phyloP scores from a whole-genome alignment of 1,139 yeast species.

The Citeromyces hawaiiensis region DNA sequence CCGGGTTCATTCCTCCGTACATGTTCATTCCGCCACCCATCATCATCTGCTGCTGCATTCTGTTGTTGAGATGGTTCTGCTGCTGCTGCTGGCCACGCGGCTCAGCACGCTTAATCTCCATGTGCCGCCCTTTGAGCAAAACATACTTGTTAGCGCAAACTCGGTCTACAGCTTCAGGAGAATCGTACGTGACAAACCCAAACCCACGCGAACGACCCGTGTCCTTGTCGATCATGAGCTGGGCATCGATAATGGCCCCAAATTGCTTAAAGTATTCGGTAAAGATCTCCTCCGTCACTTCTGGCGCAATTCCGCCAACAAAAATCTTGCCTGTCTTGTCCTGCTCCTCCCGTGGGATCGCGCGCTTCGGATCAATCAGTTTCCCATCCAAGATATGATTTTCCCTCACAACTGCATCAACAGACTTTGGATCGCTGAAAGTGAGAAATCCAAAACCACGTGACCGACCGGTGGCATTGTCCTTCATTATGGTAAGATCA shows the following conservation, averaged over 20 bases:
- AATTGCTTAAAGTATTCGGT: slow-evolving; percentile 78
- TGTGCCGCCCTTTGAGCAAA: slow-evolving; percentile 76
- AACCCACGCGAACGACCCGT: slow-evolving; percentile 97
- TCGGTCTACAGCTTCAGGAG: slow-evolving; percentile 90
- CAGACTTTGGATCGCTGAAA: slow-evolving; percentile 70
- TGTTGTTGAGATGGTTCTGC: slow-evolving; percentile 10
- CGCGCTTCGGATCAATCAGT: slow-evolving; percentile 94
- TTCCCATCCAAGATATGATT: slow-evolving; percentile 93
- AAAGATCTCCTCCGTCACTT: slow-evolving; percentile 87
- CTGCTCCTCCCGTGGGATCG: slow-evolving; percentile 96
- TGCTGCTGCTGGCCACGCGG: slow-evolving; percentile 59
- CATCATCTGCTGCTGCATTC: slow-evolving; percentile 8
- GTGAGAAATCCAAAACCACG: slow-evolving; percentile 96
- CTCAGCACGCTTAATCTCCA: slow-evolving; percentile 97
- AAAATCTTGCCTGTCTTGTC: slow-evolving; percentile 95
- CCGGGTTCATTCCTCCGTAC: slow-evolving; percentile 54
- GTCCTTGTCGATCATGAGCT: slow-evolving; percentile 94
- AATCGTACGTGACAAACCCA: slow-evolving; percentile 93
- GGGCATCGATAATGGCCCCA: slow-evolving; percentile 93
- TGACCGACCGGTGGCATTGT: slow-evolving; percentile 77
- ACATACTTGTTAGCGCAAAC: slow-evolving; percentile 78
- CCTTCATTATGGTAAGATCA: slow-evolving; percentile 93
- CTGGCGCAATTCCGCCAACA: slow-evolving; percentile 96
- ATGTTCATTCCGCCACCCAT: slow-evolving; percentile 5
- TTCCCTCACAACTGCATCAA: slow-evolving; percentile 75